Conservation (phyloP, 2,329 filamentous ascomycete species). For the Metarhizium anisopliae region DNA sequence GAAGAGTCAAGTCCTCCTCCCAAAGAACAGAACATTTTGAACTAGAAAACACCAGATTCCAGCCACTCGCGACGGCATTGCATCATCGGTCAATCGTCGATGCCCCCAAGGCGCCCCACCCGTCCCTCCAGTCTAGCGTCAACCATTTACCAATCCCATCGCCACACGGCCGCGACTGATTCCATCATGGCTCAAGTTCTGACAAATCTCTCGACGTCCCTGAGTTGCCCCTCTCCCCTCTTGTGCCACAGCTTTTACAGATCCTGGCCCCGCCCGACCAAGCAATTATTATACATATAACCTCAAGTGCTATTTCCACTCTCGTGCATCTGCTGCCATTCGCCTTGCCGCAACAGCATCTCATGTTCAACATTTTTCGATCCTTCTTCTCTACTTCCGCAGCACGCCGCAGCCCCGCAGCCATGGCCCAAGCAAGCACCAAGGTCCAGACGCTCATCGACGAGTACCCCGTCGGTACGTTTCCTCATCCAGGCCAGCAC, state of each 20-base stretch:
- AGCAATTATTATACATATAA: not conserved
- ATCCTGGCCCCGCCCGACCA: not conserved
- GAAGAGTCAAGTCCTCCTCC: too few relatives aligned
- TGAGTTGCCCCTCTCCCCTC: not conserved
- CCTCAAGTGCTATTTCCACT: not conserved
- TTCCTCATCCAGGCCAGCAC: not conserved
- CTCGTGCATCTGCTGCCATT: not conserved
- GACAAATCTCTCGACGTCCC: not conserved
- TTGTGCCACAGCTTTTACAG: not conserved
- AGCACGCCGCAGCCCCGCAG: conserved; percentile 43
- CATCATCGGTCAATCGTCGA: not conserved
- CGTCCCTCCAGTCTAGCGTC: not conserved
- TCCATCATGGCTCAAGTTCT: not conserved
- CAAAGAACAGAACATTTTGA: too few relatives aligned
- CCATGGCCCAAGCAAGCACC: conserved; percentile 73
- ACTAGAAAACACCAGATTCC: too few relatives aligned
- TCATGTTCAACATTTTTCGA: conserved; percentile 56
- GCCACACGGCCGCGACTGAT: not conserved
- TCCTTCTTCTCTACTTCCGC: conserved; percentile 58
- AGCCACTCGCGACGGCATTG: not conserved
- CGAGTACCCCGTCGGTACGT: conserved; percentile 73
- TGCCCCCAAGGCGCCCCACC: not conserved
- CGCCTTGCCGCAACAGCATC: not conserved
- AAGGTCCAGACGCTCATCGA: conserved; percentile 84
- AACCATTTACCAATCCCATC: not conserved